A percentile compares a stretch with the other conserved stretches of the same genome.
Conservation (phyloP, 176 grass and related monocot species). For the Tillandsia leiboldiana region DNA sequence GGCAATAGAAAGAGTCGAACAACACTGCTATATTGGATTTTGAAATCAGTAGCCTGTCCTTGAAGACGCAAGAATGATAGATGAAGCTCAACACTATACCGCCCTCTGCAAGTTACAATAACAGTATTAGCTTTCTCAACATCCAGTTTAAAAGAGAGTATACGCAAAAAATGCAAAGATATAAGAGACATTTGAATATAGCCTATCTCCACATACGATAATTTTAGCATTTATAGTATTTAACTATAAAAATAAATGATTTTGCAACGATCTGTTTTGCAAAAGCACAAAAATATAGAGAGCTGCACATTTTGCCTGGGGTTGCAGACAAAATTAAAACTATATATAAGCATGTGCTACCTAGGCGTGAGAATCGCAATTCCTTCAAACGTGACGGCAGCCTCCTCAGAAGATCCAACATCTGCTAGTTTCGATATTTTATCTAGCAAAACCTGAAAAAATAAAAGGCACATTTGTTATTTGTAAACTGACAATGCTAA, state of each 20-base stretch:
- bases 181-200: no score
- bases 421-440: slow-evolving; percentile 39
- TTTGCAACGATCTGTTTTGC: no score
- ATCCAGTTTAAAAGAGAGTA: not conserved
- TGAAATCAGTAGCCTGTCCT: slow-evolving; percentile 97
- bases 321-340: not conserved
- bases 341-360: slow-evolving; percentile 25
- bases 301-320: not conserved
- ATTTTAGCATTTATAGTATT: no score
- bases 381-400: slow-evolving; percentile 85
- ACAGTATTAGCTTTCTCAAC: not conserved
- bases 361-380: slow-evolving; percentile 95
- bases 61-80: slow-evolving; percentile 77
- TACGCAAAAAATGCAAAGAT: no score
- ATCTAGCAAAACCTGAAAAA: slow-evolving; percentile 72
- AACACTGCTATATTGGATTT: slow-evolving; percentile 95
- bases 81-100: slow-evolving; percentile 87
- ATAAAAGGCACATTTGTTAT: slow-evolving; percentile 1
- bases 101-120: slow-evolving; percentile 41
- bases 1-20: slow-evolving; percentile 80
- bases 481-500: not conserved
- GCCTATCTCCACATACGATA: no score
- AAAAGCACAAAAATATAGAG: not conserved
- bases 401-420: slow-evolving; percentile 72
- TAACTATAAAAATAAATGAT: no score